phyloP scores from a whole-genome alignment of 495 filamentous ascomycete species.

The Xylaria grammica region DNA sequence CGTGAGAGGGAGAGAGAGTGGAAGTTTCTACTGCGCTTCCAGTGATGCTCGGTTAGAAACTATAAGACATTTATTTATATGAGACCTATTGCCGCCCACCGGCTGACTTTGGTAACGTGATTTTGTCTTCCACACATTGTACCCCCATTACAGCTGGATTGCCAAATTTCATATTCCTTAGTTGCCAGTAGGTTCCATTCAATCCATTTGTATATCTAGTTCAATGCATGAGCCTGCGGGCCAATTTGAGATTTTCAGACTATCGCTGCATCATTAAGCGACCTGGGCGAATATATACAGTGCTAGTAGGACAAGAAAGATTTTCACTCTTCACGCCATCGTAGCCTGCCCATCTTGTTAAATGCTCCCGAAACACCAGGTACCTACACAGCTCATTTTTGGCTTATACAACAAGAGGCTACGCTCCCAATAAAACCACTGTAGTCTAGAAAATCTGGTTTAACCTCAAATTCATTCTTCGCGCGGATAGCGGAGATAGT shows the following conservation, averaged over 20 bases:
- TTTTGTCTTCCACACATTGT: no score
- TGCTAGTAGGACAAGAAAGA: neutral
- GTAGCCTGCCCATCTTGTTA: neutral
- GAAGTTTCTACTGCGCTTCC: no score
- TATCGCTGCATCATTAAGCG: neutral
- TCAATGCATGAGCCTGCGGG: neutral
- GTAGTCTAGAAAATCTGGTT: neutral
- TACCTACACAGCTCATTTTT: neutral
- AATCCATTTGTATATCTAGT: neutral
- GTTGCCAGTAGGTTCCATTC: neutral
- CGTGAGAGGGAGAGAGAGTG: no score
- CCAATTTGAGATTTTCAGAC: neutral
- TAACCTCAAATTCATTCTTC: neutral
- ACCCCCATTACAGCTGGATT: no score
- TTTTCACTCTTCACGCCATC: neutral
- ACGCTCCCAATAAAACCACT: neutral
- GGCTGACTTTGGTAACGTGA: no score
- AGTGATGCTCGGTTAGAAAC: no score
- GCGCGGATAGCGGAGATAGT: no score
- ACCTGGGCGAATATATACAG: no score
- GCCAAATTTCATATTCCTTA: neutral
- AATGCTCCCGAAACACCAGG: neutral
- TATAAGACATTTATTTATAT: no score
- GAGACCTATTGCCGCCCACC: no score
- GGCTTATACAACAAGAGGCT: neutral